A percentile compares a stretch with the other conserved stretches of the same genome.
These are phyloP conservation scores for Chlamydomonas eustigma DNA, from an alignment of 139 green algal genomes.

Conservation along the genomic window DNA sequence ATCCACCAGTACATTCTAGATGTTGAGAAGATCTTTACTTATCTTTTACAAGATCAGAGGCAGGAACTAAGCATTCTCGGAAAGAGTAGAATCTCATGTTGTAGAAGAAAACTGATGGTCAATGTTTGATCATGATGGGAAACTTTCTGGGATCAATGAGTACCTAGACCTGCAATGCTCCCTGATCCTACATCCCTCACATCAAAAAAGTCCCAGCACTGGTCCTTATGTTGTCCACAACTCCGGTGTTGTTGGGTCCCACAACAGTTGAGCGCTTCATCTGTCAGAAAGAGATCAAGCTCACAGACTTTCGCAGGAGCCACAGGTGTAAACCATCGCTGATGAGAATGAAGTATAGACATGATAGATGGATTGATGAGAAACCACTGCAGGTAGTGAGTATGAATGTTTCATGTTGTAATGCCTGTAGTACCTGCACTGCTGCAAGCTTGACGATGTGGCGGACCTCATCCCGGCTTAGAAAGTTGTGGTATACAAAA, in stretches of 20 bases:
- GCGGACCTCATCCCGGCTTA: constrained; percentile 59
- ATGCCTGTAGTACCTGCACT: constrained; percentile 15
- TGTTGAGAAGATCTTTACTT: too few relatives aligned
- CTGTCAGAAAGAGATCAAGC: constrained; percentile 29
- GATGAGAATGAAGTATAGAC: not conserved
- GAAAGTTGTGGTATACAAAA: constrained; percentile 81
- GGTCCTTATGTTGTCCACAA: constrained; percentile 68
- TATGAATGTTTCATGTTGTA: not conserved
- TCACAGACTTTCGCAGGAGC: not conserved
- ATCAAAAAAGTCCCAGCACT: constrained; percentile 76
- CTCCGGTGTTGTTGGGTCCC: constrained; percentile 39
- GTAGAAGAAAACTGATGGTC: too few relatives aligned
- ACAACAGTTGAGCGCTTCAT: constrained; percentile 85
- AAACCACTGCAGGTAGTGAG: not conserved
- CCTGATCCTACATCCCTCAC: constrained; percentile 25
- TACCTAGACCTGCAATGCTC: too few relatives aligned
- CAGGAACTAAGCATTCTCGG: too few relatives aligned
- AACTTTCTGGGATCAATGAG: too few relatives aligned
- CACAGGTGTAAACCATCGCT: too few relatives aligned
- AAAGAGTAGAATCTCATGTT: too few relatives aligned
- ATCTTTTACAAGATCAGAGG: too few relatives aligned
- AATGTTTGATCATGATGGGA: too few relatives aligned
- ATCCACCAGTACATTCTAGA: too few relatives aligned
- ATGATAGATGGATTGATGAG: not conserved
- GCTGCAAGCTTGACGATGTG: constrained; percentile 58